Evolutionary conservation across 208 protist species (phyloP).

Genomic region (Leishmania turanica): DNA sequence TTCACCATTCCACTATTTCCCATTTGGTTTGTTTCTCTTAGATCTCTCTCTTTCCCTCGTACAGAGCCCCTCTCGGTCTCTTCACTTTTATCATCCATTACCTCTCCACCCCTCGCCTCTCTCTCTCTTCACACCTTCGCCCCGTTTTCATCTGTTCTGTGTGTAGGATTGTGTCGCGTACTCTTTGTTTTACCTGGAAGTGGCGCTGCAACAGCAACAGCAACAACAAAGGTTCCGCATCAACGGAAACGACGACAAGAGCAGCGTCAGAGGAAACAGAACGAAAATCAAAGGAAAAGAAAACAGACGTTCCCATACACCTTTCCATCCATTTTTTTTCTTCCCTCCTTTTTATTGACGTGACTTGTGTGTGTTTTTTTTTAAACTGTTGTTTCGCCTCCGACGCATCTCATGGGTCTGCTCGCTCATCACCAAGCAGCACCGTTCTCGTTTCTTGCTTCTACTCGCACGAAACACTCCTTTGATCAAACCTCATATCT

Average conservation of each 20-base stretch:
- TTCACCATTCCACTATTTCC: background rate
- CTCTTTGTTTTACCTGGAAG: conserved; percentile 1
- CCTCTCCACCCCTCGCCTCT: background rate
- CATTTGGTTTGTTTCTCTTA: conserved; percentile 6
- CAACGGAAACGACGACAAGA: background rate
- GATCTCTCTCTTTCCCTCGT: conserved; percentile 3
- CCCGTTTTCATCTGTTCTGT: background rate
- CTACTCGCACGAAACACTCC: background rate
- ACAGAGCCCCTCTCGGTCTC: conserved; percentile 3
- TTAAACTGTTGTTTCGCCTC: background rate
- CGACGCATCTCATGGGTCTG: background rate
- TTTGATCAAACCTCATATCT: background rate
- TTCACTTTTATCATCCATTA: conserved; percentile 9
- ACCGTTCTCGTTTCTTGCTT: background rate
- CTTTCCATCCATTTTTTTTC: background rate
- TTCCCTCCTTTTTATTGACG: background rate
- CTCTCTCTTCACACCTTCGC: background rate
- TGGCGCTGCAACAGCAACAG: background rate
- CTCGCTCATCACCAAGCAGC: background rate
- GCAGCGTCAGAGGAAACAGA: background rate
- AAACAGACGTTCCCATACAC: background rate
- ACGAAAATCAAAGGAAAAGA: background rate
- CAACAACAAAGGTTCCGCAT: background rate
- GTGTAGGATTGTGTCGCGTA: conserved; percentile 2
- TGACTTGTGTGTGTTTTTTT: background rate